Evolutionary conservation across 352 stramenopile genomes (phyloP).

Genomic region (Stramenopiles sp.): DNA sequence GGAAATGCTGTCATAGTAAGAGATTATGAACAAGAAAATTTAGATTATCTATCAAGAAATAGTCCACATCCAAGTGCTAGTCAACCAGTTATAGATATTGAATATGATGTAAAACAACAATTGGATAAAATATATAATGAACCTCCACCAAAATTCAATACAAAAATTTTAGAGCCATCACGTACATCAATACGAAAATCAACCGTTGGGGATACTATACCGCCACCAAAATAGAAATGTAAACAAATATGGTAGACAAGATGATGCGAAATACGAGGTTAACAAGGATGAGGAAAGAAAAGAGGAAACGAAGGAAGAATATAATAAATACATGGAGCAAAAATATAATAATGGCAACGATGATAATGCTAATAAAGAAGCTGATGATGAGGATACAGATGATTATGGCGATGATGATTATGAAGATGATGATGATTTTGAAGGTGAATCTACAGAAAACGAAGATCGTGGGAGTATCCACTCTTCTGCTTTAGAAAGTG

Average conservation of each 20-base stretch:
- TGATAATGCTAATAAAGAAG: background rate
- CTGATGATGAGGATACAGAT: background rate
- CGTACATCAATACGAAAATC: no score
- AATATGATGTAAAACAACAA: conserved; percentile 1
- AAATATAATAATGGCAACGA: background rate
- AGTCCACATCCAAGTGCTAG: background rate
- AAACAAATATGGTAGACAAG: no score
- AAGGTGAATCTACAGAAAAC: background rate
- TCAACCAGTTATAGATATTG: background rate
- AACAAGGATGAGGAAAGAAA: background rate
- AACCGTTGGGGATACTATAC: no score
- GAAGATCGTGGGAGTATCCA: background rate
- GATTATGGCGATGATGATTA: conserved; percentile 4
- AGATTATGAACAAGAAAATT: background rate
- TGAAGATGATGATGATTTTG: conserved; percentile 1
- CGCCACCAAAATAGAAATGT: no score
- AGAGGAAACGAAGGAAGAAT: background rate
- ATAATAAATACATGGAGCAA: background rate
- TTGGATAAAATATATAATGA: background rate
- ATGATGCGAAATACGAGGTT: no score
- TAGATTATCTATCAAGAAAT: background rate
- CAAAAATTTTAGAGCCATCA: background rate
- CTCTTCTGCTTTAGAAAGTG: background rate
- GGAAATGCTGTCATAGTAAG: background rate
- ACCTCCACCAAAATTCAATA: background rate